A percentile compares a stretch with the other conserved stretches of the same genome.
These are phyloP conservation scores for Lycium ferocissimum DNA, from an alignment of 257 asterid species.

Conservation along the genomic window DNA sequence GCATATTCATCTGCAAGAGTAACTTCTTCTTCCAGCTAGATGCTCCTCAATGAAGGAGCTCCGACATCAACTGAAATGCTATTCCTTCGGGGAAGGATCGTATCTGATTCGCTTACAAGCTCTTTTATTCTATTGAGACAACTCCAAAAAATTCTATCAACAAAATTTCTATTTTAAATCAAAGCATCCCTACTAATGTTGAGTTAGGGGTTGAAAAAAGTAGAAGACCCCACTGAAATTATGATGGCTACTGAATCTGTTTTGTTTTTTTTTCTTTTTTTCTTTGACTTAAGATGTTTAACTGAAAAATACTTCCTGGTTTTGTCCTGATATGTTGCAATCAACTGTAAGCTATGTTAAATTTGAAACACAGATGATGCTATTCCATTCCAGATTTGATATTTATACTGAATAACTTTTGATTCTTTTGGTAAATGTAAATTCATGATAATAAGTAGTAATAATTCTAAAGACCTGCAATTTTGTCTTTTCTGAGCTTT, in stretches of 20 bases:
- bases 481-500: not conserved
- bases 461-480: not conserved
- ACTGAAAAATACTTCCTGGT: no score
- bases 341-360: no score
- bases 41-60: conserved; percentile 38
- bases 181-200: not conserved
- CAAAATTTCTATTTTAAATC: not conserved
- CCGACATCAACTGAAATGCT: conserved; percentile 44
- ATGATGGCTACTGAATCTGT: not conserved
- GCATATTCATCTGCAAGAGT: conserved; percentile 55
- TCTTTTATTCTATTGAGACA: not conserved
- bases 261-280: no score
- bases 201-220: no score
- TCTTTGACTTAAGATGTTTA: no score
- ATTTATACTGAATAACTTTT: not conserved
- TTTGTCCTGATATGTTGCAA: no score
- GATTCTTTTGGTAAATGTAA: not conserved
- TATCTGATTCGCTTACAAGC: conserved; percentile 30
- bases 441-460: not conserved
- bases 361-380: not conserved
- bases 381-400: no score
- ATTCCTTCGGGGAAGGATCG: conserved; percentile 46
- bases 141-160: not conserved
- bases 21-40: conserved; percentile 42
- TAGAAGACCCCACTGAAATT: no score